Evolutionary conservation across 805 yeast species (phyloP).

Genomic region (Brettanomyces sp.): DNA sequence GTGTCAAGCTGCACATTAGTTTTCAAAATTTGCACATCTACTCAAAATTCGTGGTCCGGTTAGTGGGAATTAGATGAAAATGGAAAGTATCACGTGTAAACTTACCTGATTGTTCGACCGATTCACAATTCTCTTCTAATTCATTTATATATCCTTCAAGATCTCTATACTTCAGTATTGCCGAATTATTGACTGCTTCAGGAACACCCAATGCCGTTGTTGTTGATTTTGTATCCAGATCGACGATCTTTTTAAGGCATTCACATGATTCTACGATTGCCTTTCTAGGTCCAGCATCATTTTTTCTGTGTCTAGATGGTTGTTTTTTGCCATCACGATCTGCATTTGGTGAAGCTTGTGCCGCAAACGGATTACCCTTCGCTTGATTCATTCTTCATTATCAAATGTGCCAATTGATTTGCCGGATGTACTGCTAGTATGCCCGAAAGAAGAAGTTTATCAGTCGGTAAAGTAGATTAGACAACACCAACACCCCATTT

Average conservation of each 20-base stretch:
- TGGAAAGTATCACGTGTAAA: background rate
- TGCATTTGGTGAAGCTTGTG: too few species aligned
- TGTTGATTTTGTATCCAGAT: constrained; percentile 26
- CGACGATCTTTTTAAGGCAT: constrained; percentile 25
- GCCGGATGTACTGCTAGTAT: too few species aligned
- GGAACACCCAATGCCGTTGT: constrained; percentile 36
- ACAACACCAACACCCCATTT: too few species aligned
- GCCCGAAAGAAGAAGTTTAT: too few species aligned
- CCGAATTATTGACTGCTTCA: constrained; percentile 49
- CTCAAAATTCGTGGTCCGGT: too few species aligned
- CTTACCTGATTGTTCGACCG: constrained; percentile 1
- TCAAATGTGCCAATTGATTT: too few species aligned
- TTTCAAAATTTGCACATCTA: too few species aligned
- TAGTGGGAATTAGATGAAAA: too few species aligned
- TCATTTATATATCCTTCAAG: constrained; percentile 32
- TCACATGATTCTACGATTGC: constrained; percentile 19
- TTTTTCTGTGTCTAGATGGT: background rate
- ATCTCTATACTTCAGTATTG: constrained; percentile 40
- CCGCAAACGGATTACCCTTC: too few species aligned
- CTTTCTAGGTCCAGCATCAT: constrained; percentile 9
- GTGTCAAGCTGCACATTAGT: constrained; percentile 9
- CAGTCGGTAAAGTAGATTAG: too few species aligned
- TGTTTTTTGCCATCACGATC: too few species aligned
- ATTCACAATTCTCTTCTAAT: constrained; percentile 7
- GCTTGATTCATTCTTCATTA: too few species aligned